A percentile compares a stretch with the other conserved stretches of the same genome.
Evolutionary conservation across 176 grass and related monocot genomes (phyloP).

Genomic region (Aegilops speltoides): DNA sequence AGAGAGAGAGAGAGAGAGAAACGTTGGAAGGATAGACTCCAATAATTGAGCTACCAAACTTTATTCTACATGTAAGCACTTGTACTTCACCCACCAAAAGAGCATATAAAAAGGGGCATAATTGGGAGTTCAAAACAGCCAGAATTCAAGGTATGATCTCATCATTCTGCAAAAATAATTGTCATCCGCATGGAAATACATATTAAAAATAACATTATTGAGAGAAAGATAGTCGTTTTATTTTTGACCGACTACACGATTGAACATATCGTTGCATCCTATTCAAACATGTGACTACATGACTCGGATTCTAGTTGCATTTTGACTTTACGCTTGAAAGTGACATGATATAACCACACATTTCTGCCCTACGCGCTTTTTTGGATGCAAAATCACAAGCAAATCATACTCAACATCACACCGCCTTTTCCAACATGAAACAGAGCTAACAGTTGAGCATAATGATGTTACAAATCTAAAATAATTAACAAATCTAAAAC

Average conservation of each 20-base stretch:
- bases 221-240: background rate
- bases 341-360: background rate
- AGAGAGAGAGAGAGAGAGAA: no score
- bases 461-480: background rate
- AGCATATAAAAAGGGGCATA: background rate
- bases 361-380: background rate
- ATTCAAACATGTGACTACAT: background rate
- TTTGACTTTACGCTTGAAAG: background rate
- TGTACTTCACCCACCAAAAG: background rate
- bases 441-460: background rate
- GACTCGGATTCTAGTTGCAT: background rate
- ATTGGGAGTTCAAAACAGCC: background rate
- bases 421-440: background rate
- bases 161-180: conserved; percentile 4
- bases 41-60: conserved; percentile 20
- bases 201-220: background rate
- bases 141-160: background rate
- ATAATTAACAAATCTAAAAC: background rate
- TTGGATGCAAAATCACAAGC: background rate
- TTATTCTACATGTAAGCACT: background rate
- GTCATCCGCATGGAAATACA: background rate
- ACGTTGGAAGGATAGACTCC: background rate
- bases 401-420: background rate
- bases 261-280: background rate
- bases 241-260: background rate